Conservation (phyloP, 2,329 filamentous ascomycete species). For the Neofusicoccum umdonicola region DNA sequence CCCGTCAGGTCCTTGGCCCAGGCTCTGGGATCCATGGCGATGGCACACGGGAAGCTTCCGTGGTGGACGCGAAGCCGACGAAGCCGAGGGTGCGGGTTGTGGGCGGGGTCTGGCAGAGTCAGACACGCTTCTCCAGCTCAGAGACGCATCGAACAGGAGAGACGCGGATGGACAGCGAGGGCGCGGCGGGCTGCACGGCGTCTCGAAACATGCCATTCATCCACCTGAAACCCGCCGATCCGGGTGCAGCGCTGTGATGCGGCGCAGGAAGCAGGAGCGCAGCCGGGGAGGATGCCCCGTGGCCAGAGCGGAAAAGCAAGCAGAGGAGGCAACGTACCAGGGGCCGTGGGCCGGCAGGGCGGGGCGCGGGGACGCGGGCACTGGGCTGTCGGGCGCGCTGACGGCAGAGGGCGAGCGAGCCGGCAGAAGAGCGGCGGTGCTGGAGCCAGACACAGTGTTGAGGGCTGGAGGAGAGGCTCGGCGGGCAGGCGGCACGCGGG, state of each 20-base stretch:
- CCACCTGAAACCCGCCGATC: neutral
- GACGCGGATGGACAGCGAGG: neutral
- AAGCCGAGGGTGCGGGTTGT: neutral
- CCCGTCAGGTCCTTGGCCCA: conserved; percentile 59
- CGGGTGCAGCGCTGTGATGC: neutral
- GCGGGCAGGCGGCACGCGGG: neutral
- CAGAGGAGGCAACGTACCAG: conserved; percentile 10
- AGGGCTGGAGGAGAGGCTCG: neutral
- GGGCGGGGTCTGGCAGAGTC: neutral
- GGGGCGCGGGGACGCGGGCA: neutral
- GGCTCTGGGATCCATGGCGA: conserved; percentile 36
- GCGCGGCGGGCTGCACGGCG: neutral
- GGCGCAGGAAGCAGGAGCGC: neutral
- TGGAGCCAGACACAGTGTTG: neutral
- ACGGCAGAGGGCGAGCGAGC: neutral
- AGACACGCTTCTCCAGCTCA: neutral
- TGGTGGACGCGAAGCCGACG: neutral
- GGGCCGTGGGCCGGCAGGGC: neutral
- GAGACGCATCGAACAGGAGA: neutral
- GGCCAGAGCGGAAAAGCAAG: neutral
- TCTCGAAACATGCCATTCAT: neutral
- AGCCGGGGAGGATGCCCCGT: neutral
- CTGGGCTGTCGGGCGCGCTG: neutral
- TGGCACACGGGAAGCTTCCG: neutral
- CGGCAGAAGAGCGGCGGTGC: neutral